Conservation (phyloP, 306 rosid species). For the Cyclanthera cordifolia region DNA sequence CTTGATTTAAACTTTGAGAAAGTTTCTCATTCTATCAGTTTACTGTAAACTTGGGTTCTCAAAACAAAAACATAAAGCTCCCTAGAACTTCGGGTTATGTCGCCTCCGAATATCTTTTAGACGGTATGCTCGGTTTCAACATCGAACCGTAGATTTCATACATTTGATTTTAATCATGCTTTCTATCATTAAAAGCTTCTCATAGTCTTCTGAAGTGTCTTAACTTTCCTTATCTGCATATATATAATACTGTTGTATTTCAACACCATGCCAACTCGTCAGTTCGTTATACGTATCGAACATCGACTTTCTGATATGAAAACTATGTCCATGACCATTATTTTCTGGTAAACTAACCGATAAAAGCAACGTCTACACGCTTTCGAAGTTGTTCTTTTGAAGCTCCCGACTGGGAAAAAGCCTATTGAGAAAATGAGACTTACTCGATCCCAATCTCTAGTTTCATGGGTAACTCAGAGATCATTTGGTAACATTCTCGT, state of each 20-base stretch:
- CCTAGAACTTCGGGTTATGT: conserved; percentile 62
- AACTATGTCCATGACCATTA: background rate
- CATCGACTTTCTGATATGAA: background rate
- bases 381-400: conserved; percentile 78
- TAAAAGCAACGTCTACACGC: conserved; percentile 84
- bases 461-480: conserved; percentile 66
- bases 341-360: conserved; percentile 77
- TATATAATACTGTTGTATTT: background rate
- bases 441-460: conserved; percentile 50
- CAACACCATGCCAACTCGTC: background rate
- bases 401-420: conserved; percentile 70
- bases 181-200: background rate
- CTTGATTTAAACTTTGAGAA: background rate
- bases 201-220: conserved; percentile 1
- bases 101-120: conserved; percentile 74
- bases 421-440: conserved; percentile 47
- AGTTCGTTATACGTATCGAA: background rate
- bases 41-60: conserved; percentile 49
- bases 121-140: conserved; percentile 34
- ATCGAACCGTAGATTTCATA: background rate
- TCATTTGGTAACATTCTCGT: no score
- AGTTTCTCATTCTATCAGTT: conserved; percentile 16
- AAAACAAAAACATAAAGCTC: conserved; percentile 52
- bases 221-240: background rate
- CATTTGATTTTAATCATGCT: no score